A percentile compares a stretch with the other conserved stretches of the same genome.
Evolutionary conservation across 2,329 filamentous ascomycete genomes (phyloP).

Genomic region (Aspergillus costaricaensis): DNA sequence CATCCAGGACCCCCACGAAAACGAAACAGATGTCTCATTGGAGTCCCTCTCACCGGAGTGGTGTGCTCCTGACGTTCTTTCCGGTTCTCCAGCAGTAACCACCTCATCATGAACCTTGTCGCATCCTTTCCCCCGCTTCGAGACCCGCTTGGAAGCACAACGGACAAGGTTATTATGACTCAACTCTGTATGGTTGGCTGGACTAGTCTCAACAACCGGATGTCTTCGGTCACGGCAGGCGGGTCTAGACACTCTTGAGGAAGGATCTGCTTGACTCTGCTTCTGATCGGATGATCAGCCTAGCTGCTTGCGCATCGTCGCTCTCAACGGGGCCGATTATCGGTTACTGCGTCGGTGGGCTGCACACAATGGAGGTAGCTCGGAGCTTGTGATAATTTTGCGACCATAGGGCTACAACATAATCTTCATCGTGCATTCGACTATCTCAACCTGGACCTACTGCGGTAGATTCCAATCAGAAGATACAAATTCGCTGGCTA

Average conservation of each 20-base stretch:
- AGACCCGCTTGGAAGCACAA: not conserved
- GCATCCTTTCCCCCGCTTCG: not conserved
- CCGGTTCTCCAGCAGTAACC: not conserved
- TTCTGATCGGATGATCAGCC: conserved; percentile 28
- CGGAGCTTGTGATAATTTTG: not conserved
- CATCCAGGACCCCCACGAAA: not conserved
- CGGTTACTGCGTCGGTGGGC: not conserved
- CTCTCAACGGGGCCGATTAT: conserved; percentile 45
- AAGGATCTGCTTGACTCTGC: not conserved
- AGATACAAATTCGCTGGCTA: conserved; percentile 3
- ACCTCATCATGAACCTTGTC: not conserved
- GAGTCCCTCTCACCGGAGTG: not conserved
- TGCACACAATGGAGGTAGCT: too few relatives aligned
- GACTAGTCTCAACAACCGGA: not conserved
- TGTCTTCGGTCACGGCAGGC: not conserved
- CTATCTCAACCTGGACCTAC: conserved; percentile 4
- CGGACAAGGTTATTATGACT: not conserved
- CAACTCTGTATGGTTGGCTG: not conserved
- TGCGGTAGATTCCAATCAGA: not conserved
- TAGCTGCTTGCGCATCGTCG: conserved; percentile 49
- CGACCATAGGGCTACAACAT: not conserved
- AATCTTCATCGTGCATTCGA: not conserved
- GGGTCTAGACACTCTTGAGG: not conserved
- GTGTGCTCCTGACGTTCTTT: not conserved
- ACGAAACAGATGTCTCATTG: not conserved